Base-by-base conservation (phyloP, 345 rosid species). In the Clausena lansium region DNA sequence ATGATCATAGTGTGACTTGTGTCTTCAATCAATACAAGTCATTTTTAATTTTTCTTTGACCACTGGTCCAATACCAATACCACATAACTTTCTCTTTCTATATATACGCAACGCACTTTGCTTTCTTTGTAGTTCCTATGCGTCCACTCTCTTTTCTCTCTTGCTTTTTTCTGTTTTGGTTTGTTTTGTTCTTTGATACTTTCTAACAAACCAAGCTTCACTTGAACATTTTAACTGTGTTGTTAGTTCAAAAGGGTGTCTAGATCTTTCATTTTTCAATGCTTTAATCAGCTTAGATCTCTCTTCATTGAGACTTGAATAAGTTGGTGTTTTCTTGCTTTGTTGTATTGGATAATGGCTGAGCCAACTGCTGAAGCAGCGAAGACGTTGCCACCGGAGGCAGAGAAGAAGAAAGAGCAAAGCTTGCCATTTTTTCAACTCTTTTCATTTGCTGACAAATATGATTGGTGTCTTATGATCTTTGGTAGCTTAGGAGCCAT, bases 321-420 rank as follows among this genome's bases (percentile, higher is more conserved):
- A 66, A 38, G 36, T 64, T 76, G 76, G 55, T 28, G 25, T 50
- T 52, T 33, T 74, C 60, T 71, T 36, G 25, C 39, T 64, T 33
- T 61, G 64, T 6, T 22, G 58, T 32, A 54, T 59, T 45, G 20
- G 41, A 14, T 58, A 76, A 91, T 93, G 97, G 92, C 97, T 13
- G 98, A 94, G 54, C n/a, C 88, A 14, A 55, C 91, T 47, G 94
- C 91, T 33, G 97, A 92, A 71, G 50, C 86, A 61, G 41, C 86
- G 1, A 90, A 88, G 76, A 41, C 92, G 62, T 85, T 88, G 73
- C 97, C 93, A 68, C 97, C 93, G 1, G 98, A 96, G 57, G 97
- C 93, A 20, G 99, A 91, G 88, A 94, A 94, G 90, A 94, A 91
- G 95, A 94, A 92, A 86, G 98, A 96, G 65, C 94, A 92, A 75